Evolutionary conservation across 805 yeast species (phyloP).

Genomic region (Candida piceae): DNA sequence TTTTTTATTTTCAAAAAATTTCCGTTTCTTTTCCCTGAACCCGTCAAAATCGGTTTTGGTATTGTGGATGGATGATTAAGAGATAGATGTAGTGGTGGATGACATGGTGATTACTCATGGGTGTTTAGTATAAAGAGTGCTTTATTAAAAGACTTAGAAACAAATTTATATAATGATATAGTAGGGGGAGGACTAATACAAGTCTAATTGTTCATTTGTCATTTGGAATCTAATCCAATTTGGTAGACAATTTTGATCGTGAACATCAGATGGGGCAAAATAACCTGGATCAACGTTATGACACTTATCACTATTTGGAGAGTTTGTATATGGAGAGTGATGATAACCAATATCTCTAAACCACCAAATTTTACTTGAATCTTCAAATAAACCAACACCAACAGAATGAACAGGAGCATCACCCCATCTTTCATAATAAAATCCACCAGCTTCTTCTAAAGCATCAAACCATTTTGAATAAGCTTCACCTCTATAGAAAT

Average conservation of each 20-base stretch:
- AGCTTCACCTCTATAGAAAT: slow-evolving; percentile 67
- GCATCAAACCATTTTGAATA: slow-evolving; percentile 63
- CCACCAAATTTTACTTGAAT: slow-evolving; percentile 43
- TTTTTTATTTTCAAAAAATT: no score
- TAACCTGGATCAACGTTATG: slow-evolving; percentile 15
- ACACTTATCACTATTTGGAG: slow-evolving; percentile 35
- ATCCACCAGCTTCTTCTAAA: slow-evolving; percentile 70
- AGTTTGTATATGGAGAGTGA: slow-evolving; percentile 44
- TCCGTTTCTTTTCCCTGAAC: no score
- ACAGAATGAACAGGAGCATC: slow-evolving; percentile 52
- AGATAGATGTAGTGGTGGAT: no score
- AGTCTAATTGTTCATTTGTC: slow-evolving; percentile 15
- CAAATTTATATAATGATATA: no score
- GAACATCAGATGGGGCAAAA: slow-evolving; percentile 30
- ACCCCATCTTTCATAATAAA: slow-evolving; percentile 71
- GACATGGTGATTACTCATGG: no score
- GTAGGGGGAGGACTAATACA: no score
- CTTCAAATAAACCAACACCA: slow-evolving; percentile 45
- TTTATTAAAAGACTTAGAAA: no score
- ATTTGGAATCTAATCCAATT: slow-evolving; percentile 51
- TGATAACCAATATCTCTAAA: slow-evolving; percentile 48
- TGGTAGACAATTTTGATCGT: slow-evolving; percentile 64
- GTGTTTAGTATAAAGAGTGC: no score
- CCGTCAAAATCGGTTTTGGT: no score
- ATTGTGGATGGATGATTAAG: no score